phyloP scores from a whole-genome alignment of 805 yeast genomes.

The Candida maris region DNA sequence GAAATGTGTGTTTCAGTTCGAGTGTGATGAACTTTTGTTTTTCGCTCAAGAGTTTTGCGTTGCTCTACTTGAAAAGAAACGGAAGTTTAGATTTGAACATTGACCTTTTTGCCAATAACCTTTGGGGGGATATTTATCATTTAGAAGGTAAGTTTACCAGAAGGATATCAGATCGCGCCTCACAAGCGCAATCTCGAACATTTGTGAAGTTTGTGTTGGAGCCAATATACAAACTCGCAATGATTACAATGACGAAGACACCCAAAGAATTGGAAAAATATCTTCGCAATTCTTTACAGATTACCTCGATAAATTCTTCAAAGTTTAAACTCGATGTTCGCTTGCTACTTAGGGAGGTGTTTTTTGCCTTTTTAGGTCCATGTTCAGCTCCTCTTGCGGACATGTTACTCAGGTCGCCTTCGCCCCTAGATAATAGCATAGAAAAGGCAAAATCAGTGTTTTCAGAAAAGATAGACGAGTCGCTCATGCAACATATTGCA shows the following conservation, averaged over 20 bases:
- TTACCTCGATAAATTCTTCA: conserved; percentile 37
- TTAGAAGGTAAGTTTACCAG: conserved; percentile 45
- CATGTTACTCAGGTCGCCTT: conserved; percentile 34
- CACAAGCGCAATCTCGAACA: conserved; percentile 32
- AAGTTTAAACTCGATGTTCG: conserved; percentile 52
- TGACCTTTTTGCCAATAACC: conserved; percentile 45
- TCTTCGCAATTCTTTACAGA: conserved; percentile 47
- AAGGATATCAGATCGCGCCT: conserved; percentile 24
- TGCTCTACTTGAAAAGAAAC: conserved; percentile 40
- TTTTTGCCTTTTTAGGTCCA: conserved; percentile 50
- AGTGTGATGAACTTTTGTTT: conserved; percentile 60
- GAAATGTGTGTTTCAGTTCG: conserved; percentile 76
- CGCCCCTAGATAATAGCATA: conserved; percentile 36
- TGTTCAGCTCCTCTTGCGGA: conserved; percentile 51
- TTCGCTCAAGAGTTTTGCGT: conserved; percentile 61
- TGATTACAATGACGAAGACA: conserved; percentile 55
- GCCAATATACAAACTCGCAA: conserved; percentile 76
- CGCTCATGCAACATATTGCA: conserved; percentile 17
- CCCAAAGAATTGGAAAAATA: conserved; percentile 39
- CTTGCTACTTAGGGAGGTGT: conserved; percentile 52
- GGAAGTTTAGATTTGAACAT: conserved; percentile 23
- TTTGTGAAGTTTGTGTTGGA: conserved; percentile 65
- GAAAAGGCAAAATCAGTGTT: conserved; percentile 23
- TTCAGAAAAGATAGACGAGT: conserved; percentile 24
- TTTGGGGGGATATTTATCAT: conserved; percentile 79